phyloP scores from a whole-genome alignment of 208 protist genomes.

The Acanthamoeba culbertsoni region DNA sequence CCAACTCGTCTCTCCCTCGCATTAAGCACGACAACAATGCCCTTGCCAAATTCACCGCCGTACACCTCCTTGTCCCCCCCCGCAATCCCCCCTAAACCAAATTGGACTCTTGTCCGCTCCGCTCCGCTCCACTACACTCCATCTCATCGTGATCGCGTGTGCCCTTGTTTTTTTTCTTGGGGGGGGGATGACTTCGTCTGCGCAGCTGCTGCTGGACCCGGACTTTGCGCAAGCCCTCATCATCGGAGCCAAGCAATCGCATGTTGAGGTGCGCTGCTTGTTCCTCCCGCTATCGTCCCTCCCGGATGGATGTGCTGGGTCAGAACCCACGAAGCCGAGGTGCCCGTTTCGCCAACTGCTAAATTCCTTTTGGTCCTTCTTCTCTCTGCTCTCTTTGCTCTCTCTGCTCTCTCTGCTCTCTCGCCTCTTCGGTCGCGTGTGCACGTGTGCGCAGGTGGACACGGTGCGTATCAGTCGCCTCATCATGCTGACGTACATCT shows the following conservation, averaged over 20 bases:
- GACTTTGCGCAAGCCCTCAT: not conserved
- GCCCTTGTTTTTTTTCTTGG: not conserved
- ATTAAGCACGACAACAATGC: not conserved
- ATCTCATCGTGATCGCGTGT: not conserved
- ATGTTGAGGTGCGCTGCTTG: not conserved
- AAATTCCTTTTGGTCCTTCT: no score
- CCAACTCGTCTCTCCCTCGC: not conserved
- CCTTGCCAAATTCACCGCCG: not conserved
- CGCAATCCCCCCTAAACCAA: not conserved
- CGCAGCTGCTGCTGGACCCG: not conserved
- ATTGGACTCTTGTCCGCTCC: not conserved
- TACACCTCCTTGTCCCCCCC: not conserved
- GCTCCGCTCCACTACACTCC: not conserved
- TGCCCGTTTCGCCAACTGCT: no score
- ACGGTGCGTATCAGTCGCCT: not conserved
- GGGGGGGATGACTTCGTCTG: not conserved
- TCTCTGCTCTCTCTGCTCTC: not conserved
- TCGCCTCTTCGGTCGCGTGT: no score
- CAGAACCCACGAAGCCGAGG: no score
- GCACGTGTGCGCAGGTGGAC: not conserved
- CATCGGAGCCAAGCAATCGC: not conserved
- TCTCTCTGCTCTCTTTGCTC: not conserved
- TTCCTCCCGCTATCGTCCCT: not conserved
- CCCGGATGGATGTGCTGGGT: no score
- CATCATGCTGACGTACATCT: conserved; percentile 31